Evolutionary conservation across 1,139 yeast species (phyloP), one percentile per base, ranked within the genome.

Genomic region (Saccharomycopsis phalli): DNA sequence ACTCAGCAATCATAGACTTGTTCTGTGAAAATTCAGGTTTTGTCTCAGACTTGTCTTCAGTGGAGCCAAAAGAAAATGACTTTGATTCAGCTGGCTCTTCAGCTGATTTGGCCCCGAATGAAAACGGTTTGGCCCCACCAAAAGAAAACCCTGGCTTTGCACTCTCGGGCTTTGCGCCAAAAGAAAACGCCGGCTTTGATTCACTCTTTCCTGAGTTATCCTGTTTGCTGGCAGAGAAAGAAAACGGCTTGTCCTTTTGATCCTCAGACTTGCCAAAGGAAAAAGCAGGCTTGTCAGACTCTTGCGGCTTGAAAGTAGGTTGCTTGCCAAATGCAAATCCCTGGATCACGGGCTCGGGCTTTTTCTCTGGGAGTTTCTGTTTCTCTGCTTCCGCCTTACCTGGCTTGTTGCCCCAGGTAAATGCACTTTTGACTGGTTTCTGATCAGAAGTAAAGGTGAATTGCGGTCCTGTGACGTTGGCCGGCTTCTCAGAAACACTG

Each of bases 401-500:
- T 36, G 41, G 38, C 31, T 18, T 41, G 16, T 43, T 42, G 20
- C 52, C 51, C 48, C 52, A 51, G 8, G 46, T 44, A 28, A 53
- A 51, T 14, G 50, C 47, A 26, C 48, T 42, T 31, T 39, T 32
- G 13, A 37, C 17, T 8, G 31, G 20, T 14, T 26, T 21, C 8
- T 11, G 14, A 6, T 5, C 29, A 4, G 29, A 11, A 26, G 5
- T 11, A 32, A 45, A 19, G 4, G 41, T 33, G 30, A 43, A 43
- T 10, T 2, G 14, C 10, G 47, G 47, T 21, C 47, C 47, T 18
- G 36, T 34, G 13, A 39, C 32, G 10, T 40, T 35, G 14, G 41
- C 46, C 7, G 40, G 25, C 8, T 49, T 27, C 16, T 75, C 81
- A 38, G 72, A 69, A 22, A 74, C 76, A 7, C 74, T 67, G 31